Base-by-base conservation (phyloP, 1,284 basidiomycete species). In the Apiotrichum sp. region DNA sequence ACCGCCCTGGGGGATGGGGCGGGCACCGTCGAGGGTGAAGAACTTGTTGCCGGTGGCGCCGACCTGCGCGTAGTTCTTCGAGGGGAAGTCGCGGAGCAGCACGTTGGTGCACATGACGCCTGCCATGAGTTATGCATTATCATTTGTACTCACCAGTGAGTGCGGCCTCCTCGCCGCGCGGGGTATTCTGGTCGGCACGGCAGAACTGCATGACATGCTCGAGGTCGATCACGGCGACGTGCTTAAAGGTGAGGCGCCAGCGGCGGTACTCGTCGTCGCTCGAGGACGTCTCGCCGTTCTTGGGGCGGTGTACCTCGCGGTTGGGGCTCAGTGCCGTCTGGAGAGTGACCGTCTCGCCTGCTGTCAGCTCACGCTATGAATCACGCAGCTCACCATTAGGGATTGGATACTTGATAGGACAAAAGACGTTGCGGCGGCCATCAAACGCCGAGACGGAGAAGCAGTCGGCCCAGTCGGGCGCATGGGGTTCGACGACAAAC, bases 61-160 rank as follows among this genome's bases (percentile, higher is more conserved):
- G 40, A 68, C 67, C 53, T 71, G 68, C 31, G 69, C 65, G 50
- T 71, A 74, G 14, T 46, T 63, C 57, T 67, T 68, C 48, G 57
- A 63, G 29, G 69, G 69, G 9, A 67, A 53, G 53, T 74, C 69
- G 29, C 71, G 65, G 29, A 74, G 58, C 14, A 73, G 66, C 6
- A 74, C 68, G 54, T 74, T 74, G 31, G 68, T 65, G 2, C 69
- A 67, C 70, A 72, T 72, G 52, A 73, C 55, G 53, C 57, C 55
- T 58, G n/a, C 5, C 4, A 50, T 45, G 22, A 22, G 22, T 22
- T 22, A 13, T 8, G 36, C 36, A 8, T 38, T 38, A 36, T 31
- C 22, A 22, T 22, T 56, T 6, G 14, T 8, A 42, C 65, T 57
- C 6, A 70, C 69, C 67, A 6, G 72, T 74, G 56, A 72, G 58